Base-by-base conservation (phyloP, 129 eudicot genomes). In the Artemisia tridentata region DNA sequence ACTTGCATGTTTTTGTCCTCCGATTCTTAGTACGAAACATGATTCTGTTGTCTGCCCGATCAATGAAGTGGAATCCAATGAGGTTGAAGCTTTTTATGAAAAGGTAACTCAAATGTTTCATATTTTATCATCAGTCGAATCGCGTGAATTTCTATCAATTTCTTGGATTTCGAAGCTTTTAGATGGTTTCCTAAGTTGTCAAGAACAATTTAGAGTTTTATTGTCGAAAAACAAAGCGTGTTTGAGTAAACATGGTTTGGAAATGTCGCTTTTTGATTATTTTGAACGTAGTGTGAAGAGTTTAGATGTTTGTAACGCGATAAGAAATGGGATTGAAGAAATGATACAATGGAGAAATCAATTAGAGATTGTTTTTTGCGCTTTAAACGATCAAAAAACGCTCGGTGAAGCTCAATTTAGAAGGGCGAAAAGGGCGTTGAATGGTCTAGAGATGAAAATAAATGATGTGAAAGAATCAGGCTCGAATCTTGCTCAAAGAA, bases 401-500 rank as follows among this genome's bases (percentile, higher is more conserved):
- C 54, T 88, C 15, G 91, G 98, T 0, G 96, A 88, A 75, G 96
- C 91, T 3, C 96, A 92, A 38, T 46, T 88, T 34, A 79, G 95
- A 38, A 79, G 96, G 7, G 93, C 89, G 0, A 88, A 83, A 47
- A 92, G 85, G 72, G 91, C 96, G 1, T 73, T 86, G 50, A 71
- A 67, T 57, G 96, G 86, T 77, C 81, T 92, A 59, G 84, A 82
- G 18, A 74, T 92, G 9, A 90, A 83, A 17, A 91, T 88, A 88
- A 81, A 84, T 17, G 92, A 88, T 47, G 96, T 63, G 58, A 72
- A 79, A 38, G 78, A 72, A 48, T 72, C 82, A 15, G 53, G 34
- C 50, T 38, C 67, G 1, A 72, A 72, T 66, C 48, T 66, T 57
- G 45, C 78, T 46, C 74, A 72, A 14, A 58, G 78, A 34, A 66